phyloP scores from a whole-genome alignment of 768 basidiomycete species.

The Tylopilus felleus region DNA sequence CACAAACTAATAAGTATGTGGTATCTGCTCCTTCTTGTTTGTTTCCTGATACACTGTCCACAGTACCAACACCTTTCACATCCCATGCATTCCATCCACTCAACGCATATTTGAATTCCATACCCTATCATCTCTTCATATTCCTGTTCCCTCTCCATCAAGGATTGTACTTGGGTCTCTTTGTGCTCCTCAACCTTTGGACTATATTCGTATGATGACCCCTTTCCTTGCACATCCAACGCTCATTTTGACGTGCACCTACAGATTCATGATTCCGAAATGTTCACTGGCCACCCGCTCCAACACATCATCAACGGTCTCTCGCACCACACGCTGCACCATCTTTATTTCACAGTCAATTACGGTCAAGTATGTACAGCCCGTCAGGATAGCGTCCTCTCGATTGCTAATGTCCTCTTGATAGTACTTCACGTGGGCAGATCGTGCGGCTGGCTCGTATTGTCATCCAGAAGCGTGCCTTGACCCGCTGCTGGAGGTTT shows the following conservation, averaged over 20 bases:
- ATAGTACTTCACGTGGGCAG: conserved; percentile 97
- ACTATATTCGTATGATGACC: conserved; percentile 72
- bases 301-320: conserved; percentile 96
- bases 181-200: conserved; percentile 94
- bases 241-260: neutral
- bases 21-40: neutral
- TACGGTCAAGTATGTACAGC: conserved; percentile 75
- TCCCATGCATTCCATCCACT: conserved; percentile 97
- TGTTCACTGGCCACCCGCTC: conserved; percentile 88
- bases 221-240: neutral
- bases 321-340: conserved; percentile 95
- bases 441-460: conserved; percentile 80
- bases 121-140: conserved; percentile 93
- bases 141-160: conserved; percentile 91
- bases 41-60: conserved; percentile 8
- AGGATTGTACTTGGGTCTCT: conserved; percentile 75
- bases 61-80: conserved; percentile 96
- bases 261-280: conserved; percentile 98
- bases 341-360: conserved; percentile 95
- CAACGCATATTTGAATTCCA: conserved; percentile 90
- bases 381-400: neutral
- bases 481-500: conserved; percentile 75
- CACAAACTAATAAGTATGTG: conserved; percentile 94
- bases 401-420: conserved; percentile 17
- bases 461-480: conserved; percentile 79